These are phyloP conservation scores for Grigorovia humatica DNA, from an alignment of 805 yeast species.

Conservation along the genomic window DNA sequence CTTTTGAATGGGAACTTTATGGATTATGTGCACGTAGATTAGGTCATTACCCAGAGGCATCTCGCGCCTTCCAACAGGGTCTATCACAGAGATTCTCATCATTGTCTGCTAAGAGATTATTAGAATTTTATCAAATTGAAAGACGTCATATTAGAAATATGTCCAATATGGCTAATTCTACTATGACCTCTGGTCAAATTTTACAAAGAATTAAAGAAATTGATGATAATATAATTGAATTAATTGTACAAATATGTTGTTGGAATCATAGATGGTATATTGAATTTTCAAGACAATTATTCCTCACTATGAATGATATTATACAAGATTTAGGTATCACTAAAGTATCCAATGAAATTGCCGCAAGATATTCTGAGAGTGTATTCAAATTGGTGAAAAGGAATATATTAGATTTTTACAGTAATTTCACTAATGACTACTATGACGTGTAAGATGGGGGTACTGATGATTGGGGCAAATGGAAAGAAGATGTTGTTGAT, in stretches of 20 bases:
- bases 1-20: slow-evolving; percentile 86
- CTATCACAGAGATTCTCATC: slow-evolving; percentile 70
- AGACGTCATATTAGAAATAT: slow-evolving; percentile 22
- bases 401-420: slow-evolving; percentile 22
- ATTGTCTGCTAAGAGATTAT: slow-evolving; percentile 61
- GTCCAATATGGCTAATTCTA: slow-evolving; percentile 14
- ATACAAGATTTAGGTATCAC: slow-evolving; percentile 70
- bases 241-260: slow-evolving; percentile 70
- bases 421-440: slow-evolving; percentile 19
- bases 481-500: background rate
- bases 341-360: slow-evolving; percentile 62
- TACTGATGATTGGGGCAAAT: background rate
- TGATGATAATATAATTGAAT: slow-evolving; percentile 54
- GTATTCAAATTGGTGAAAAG: slow-evolving; percentile 20
- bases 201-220: slow-evolving; percentile 23
- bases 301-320: slow-evolving; percentile 47
- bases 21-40: slow-evolving; percentile 80
- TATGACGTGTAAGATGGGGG: slow-evolving; percentile 12
- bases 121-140: slow-evolving; percentile 54
- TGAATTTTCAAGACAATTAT: slow-evolving; percentile 68
- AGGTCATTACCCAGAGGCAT: slow-evolving; percentile 80
- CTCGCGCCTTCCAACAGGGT: slow-evolving; percentile 70
- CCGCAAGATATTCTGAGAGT: slow-evolving; percentile 49
- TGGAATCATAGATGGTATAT: slow-evolving; percentile 98
- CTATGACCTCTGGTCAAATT: slow-evolving; percentile 25